These are phyloP conservation scores for Xylaria flabelliformis DNA, from an alignment of 495 filamentous ascomycete species.

Conservation along the genomic window DNA sequence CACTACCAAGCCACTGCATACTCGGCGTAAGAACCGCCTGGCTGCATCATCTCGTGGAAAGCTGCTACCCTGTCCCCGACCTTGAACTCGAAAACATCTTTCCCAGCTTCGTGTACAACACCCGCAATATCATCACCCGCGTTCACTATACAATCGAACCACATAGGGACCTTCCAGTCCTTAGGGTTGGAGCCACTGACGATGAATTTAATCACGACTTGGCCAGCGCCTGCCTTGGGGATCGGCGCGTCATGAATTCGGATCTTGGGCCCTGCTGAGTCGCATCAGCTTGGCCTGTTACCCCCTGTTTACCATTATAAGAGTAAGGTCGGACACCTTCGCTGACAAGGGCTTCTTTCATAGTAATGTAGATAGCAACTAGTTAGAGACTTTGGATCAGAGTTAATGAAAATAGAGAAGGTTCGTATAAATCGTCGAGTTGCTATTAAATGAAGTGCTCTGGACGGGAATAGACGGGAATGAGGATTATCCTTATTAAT, in stretches of 20 bases:
- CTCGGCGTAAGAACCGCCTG: background rate
- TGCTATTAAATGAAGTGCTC: background rate
- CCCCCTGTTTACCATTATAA: background rate
- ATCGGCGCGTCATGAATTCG: background rate
- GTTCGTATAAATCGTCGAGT: background rate
- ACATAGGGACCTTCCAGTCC: background rate
- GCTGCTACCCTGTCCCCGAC: background rate
- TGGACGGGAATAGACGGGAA: background rate
- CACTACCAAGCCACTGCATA: background rate
- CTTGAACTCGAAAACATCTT: background rate
- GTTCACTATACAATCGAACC: background rate
- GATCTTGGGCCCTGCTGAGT: background rate
- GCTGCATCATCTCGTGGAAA: background rate
- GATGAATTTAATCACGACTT: background rate
- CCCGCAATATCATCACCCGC: background rate
- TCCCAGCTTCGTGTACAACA: background rate
- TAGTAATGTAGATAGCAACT: background rate
- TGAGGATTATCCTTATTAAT: background rate
- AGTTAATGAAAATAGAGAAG: background rate
- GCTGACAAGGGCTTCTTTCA: background rate
- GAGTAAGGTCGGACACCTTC: background rate
- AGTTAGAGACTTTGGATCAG: background rate
- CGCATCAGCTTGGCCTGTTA: background rate
- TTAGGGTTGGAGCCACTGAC: background rate
- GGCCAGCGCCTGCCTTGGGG: background rate